Evolutionary conservation across 2,329 filamentous ascomycete genomes (phyloP), one percentile per base, ranked within the genome.

Genomic region (Byssothecium circinans): DNA sequence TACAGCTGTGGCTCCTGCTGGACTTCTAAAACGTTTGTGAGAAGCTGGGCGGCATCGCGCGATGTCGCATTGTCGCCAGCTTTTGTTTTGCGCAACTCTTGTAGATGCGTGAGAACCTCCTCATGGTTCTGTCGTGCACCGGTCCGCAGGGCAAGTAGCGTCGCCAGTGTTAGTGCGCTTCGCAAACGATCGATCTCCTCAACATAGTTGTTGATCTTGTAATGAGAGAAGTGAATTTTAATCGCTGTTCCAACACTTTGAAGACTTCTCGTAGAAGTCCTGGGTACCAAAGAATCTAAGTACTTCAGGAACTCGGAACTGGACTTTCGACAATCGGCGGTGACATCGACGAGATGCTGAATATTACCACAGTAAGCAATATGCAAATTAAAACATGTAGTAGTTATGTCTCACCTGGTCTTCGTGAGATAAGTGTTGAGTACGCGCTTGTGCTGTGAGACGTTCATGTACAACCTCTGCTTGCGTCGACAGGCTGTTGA

Each of bases 141-240:
- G 34, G 19, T 25, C 5, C 53, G 47, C 15, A 51, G 34, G 25
- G 50, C 53, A 2, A 53, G 41, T 4, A 45, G 39, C 4, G 48
- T 47, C 2, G 47, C 47, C 2, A 56, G 42, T 4, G 27, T 48
- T 12, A 56, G 27, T 17, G 53, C 33, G 22, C 43, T 49, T 10
- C 39, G 50, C 8, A 56, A 34, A 12, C 35, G 29, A 12, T 56
- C 41, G 7, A 56, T 20, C 8, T 47, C 44, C 2, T 32, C 14
- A 14, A 42, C 39, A 35, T 53, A 56, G 12, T 46, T 42, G 8
- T 53, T 40, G 15, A 56, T 49, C 22, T 51, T 53, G 6, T 47
- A 35, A 11, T 44, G 40, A 2, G 25, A 27, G 29, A 32, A 53
- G 10, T 45, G 36, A 23, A 48, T 34, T 23, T 45, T 53, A 37